Conservation (phyloP, 1,284 basidiomycete species). For the Boletus semigastroideus region DNA sequence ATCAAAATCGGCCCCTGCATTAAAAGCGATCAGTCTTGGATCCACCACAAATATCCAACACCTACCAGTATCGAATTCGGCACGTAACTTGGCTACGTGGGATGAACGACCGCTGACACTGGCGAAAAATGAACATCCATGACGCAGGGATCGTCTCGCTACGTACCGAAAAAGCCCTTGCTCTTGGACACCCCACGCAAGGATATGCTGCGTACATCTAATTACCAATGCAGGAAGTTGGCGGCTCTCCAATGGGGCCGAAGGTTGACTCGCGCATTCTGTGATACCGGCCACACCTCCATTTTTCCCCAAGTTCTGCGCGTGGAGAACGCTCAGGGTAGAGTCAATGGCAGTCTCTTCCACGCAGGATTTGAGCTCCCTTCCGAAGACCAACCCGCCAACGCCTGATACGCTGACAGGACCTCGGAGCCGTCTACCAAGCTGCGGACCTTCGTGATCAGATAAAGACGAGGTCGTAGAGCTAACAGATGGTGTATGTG, state of each 20-base stretch:
- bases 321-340: slow-evolving; percentile 17
- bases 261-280: slow-evolving; percentile 22
- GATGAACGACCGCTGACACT: slow-evolving; percentile 75
- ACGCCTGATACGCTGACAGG: slow-evolving; percentile 42
- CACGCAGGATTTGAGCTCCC: slow-evolving; percentile 56
- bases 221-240: slow-evolving; percentile 71
- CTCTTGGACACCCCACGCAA: slow-evolving; percentile 78
- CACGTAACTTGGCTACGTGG: slow-evolving; percentile 71
- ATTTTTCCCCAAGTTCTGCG: slow-evolving; percentile 18
- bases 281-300: slow-evolving; percentile 15
- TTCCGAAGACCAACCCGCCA: slow-evolving; percentile 65
- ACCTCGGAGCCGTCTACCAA: slow-evolving; percentile 57
- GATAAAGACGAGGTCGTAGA: slow-evolving; percentile 53
- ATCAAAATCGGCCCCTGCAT: slow-evolving; percentile 78
- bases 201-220: slow-evolving; percentile 77
- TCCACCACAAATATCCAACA: slow-evolving; percentile 5
- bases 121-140: slow-evolving; percentile 13
- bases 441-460: slow-evolving; percentile 55
- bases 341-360: slow-evolving; percentile 56
- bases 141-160: neutral
- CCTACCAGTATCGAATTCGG: slow-evolving; percentile 83
- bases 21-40: slow-evolving; percentile 10
- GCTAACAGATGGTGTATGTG: slow-evolving; percentile 55
- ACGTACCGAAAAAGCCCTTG: slow-evolving; percentile 80
- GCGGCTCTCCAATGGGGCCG: slow-evolving; percentile 50